A percentile compares a stretch with the other conserved stretches of the same genome.
Evolutionary conservation across 2,329 filamentous ascomycete species (phyloP).

Genomic region (Mycogone perniciosa): DNA sequence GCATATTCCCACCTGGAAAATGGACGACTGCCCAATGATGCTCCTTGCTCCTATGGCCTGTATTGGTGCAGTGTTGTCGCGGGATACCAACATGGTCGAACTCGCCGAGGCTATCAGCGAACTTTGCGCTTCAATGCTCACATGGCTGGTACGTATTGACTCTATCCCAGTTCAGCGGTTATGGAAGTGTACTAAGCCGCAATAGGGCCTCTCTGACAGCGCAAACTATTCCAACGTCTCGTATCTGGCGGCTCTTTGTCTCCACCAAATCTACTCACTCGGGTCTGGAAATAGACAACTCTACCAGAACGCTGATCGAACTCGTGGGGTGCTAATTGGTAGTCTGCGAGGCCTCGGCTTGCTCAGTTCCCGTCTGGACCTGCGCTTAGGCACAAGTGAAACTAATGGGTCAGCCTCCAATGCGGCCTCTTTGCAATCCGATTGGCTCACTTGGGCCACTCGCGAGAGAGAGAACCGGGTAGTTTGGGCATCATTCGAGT

Average conservation of each 20-base stretch:
- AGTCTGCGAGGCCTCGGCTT: constrained; percentile 23
- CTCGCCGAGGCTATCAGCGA: constrained; percentile 19
- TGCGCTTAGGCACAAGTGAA: background rate
- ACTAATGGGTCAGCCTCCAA: background rate
- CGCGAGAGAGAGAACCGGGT: constrained; percentile 20
- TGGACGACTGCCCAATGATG: constrained; percentile 18
- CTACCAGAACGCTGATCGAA: constrained; percentile 24
- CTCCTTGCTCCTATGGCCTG: constrained; percentile 25
- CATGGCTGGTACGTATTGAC: constrained; percentile 20
- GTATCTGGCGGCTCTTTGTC: constrained; percentile 23
- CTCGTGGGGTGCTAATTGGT: constrained; percentile 22
- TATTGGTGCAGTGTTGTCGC: constrained; percentile 22
- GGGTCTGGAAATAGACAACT: constrained; percentile 26
- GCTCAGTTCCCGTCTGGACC: constrained; percentile 16
- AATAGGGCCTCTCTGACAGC: constrained; percentile 19
- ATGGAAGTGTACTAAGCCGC: background rate
- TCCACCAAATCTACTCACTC: constrained; percentile 28
- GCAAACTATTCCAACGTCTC: constrained; percentile 21
- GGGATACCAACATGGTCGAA: constrained; percentile 11
- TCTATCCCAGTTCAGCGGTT: too few species aligned
- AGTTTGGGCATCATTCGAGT: constrained; percentile 28
- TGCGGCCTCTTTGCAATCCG: background rate
- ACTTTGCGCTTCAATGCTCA: constrained; percentile 23
- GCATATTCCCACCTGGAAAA: constrained; percentile 24
- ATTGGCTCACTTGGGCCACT: constrained; percentile 22